Evolutionary conservation across 106 monocot genomes (phyloP), one percentile per base, ranked within the genome.

Genomic region (Apostasia shenzhenica): DNA sequence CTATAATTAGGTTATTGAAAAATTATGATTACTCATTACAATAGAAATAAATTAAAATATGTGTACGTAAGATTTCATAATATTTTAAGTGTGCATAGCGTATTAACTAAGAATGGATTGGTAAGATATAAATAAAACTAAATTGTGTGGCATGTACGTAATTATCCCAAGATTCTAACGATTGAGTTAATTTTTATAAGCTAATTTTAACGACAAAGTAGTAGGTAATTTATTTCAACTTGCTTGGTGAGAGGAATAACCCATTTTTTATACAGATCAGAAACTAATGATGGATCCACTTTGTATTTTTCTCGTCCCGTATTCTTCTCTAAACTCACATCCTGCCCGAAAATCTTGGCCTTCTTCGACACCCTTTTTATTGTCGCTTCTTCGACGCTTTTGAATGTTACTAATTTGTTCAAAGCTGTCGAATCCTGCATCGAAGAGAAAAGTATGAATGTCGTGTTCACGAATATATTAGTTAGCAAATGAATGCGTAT

Each of bases 211-310:
- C 26, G 80, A 48, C 84, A 84, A 3, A 39, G 81, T 10, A 91
- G 87, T 52, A 91, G 82, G 59, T 91, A 91, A 41, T 91, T 78
- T 1, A 91, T 80, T 67, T 91, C 80, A 14, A 91, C 76, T 3
- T 67, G 41, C 73, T 91, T 91, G 70, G 87, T 87, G 3, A 91
- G 59, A 43, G 87, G 91, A 37, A 91, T 91, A 14, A 91, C 84
- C 87, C 91, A 84, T 1, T 91, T 70, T n/a, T 48, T 67, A 63
- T 91, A 91, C 2, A 91, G 77, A 0, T 45, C 67, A 49, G 56
- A 68, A 13, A 75, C 77, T 6, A 84, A 73, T 12, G 38, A 6
- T 0, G 93, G 93, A 76, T 89, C 77, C 41, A 89, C 78, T 68
- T 89, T 86, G 57, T 81, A 84, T 3, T 3, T 71, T 6, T 14